Evolutionary conservation across 306 rosid species (phyloP).

Genomic region (Alnus rubra): DNA sequence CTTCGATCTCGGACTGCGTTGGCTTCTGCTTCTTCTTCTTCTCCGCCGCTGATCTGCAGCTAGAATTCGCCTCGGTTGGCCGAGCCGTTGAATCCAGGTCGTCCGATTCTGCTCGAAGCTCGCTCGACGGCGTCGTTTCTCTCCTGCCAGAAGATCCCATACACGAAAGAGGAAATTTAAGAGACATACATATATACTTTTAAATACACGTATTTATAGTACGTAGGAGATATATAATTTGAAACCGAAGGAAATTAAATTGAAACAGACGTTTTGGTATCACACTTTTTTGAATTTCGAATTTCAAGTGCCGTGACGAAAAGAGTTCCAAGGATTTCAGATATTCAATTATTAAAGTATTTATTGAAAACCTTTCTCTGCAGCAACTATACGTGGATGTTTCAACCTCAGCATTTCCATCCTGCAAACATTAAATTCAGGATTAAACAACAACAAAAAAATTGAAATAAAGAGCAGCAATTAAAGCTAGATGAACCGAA

Average conservation of each 20-base stretch:
- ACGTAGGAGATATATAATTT: conserved; percentile 2
- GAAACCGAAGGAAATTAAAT: conserved; percentile 23
- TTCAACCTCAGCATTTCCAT: conserved; percentile 68
- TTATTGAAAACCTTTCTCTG: conserved; percentile 55
- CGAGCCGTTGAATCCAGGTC: conserved; percentile 37
- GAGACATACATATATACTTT: background rate
- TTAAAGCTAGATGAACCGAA: conserved; percentile 31
- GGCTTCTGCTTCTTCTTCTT: conserved; percentile 60
- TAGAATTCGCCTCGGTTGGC: conserved; percentile 43
- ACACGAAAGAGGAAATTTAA: conserved; percentile 25
- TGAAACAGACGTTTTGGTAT: conserved; percentile 14
- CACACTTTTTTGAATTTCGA: conserved; percentile 34
- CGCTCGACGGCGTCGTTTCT: conserved; percentile 57
- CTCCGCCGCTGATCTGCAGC: conserved; percentile 25
- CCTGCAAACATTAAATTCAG: conserved; percentile 45
- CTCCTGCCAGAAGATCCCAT: conserved; percentile 45
- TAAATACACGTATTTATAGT: background rate
- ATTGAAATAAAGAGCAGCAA: conserved; percentile 31
- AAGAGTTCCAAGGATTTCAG: conserved; percentile 1
- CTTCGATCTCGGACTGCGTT: conserved; percentile 66
- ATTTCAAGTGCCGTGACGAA: conserved; percentile 17
- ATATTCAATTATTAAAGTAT: background rate
- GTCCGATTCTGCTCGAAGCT: conserved; percentile 42
- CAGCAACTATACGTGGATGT: conserved; percentile 56
- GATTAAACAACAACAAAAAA: conserved; percentile 30